These are phyloP conservation scores for Podospora australis DNA, from an alignment of 495 filamentous ascomycete species.

Conservation along the genomic window DNA sequence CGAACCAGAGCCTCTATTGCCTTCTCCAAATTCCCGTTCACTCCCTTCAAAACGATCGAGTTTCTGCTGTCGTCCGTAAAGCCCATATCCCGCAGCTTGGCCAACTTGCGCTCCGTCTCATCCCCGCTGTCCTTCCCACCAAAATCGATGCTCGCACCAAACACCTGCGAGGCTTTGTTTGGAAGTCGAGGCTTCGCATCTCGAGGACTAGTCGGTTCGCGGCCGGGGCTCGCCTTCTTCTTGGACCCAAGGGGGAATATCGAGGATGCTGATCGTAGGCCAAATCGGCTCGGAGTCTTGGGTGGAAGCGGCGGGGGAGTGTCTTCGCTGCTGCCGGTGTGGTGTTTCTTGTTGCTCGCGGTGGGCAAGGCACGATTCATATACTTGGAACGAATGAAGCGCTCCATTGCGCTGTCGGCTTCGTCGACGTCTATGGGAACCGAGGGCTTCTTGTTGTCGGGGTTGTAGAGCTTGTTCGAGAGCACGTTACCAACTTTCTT, in stretches of 20 bases:
- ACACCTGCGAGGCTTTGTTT: constrained; percentile 57
- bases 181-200: constrained; percentile 27
- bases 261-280: constrained; percentile 69
- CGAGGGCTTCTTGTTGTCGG: constrained; percentile 68
- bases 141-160: constrained; percentile 59
- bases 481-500: constrained; percentile 77
- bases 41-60: constrained; percentile 65
- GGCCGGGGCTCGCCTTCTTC: constrained; percentile 21
- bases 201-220: constrained; percentile 22
- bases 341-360: constrained; percentile 32
- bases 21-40: constrained; percentile 77
- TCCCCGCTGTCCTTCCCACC: constrained; percentile 36
- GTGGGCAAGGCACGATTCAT: constrained; percentile 44
- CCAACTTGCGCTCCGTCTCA: constrained; percentile 62
- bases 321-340: constrained; percentile 44
- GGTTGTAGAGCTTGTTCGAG: constrained; percentile 85
- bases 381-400: constrained; percentile 92
- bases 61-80: constrained; percentile 82
- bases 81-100: constrained; percentile 80
- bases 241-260: constrained; percentile 49
- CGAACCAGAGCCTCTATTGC: constrained; percentile 75
- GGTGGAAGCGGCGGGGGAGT: constrained; percentile 77
- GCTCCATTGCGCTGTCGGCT: constrained; percentile 85
- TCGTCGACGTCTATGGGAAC: constrained; percentile 87
- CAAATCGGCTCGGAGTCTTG: constrained; percentile 71